Evolutionary conservation across 2,329 filamentous ascomycete genomes (phyloP), one percentile per base, ranked within the genome.

Genomic region (Cordyceps cateniannulata): DNA sequence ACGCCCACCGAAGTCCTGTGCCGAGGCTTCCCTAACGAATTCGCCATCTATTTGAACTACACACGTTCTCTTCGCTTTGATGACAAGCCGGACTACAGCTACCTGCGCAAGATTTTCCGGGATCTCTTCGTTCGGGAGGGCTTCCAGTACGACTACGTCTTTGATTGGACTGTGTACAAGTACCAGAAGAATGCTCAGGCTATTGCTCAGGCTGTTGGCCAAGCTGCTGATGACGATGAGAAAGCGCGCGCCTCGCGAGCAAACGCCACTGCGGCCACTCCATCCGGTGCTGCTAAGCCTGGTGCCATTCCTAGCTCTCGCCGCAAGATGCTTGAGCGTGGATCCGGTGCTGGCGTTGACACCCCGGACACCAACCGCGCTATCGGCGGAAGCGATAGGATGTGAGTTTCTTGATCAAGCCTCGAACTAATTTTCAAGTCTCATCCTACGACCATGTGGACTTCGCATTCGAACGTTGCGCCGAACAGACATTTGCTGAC

Each of bases 81-180:
- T 75, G 95, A 99, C 82, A 98, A 98, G 88, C 95, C 95, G 44
- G 95, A 99, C 77, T 99, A 99, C 83, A 97, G 92, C 67, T 99
- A 99, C 80, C 90, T 99, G 62, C 91, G 95, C 79, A 98, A 98
- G 88, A 98, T 99, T 80, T 99, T 99, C 91, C 93, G 95, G 65
- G 95, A 99, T 74, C 87, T 99, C 63, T 99, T 99, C 72, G 95
- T 99, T 68, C 92, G 95, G 65, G 95, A 98, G 78, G 95, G 93
- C 61, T 99, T 98, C 87, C 95, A 99, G 81, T 98, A 99, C 77
- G 95, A 99, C 79, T 98, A 99, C 70, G 95, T 99, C 69, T 99
- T 99, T 71, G 95, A 99, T 80, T 99, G 95, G 95, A 99, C 95
- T 63, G 95, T 98, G 71, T 98, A 97, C 86, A 98, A 98, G 83